Conservation (phyloP, 495 filamentous ascomycete species). For the Viridothelium virens region DNA sequence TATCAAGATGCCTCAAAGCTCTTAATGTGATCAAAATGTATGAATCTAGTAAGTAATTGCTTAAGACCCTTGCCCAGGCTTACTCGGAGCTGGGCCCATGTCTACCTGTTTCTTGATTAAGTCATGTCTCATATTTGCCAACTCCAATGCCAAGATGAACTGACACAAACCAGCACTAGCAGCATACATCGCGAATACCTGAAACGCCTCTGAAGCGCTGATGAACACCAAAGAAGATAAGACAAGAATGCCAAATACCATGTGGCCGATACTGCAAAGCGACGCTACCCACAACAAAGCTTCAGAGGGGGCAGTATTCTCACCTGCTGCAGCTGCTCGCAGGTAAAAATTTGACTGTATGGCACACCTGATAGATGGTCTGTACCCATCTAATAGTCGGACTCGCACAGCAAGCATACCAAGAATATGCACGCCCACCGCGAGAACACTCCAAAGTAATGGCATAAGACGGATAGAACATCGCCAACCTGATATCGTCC, state of each 20-base stretch:
- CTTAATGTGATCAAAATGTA: too few species aligned
- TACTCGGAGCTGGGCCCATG: too few species aligned
- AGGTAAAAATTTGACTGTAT: neutral
- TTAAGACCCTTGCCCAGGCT: too few species aligned
- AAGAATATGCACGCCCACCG: neutral
- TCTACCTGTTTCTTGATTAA: too few species aligned
- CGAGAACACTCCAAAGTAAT: neutral
- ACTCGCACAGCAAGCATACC: neutral
- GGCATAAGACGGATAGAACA: neutral
- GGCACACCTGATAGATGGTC: neutral
- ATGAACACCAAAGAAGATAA: slow-evolving; percentile 2
- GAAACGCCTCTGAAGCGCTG: neutral
- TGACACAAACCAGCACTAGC: neutral
- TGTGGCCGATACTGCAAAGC: neutral
- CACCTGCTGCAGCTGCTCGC: neutral
- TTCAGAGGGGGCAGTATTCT: neutral
- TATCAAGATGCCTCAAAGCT: too few species aligned
- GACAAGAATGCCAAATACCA: neutral
- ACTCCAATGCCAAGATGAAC: neutral
- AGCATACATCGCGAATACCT: neutral
- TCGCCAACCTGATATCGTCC: slow-evolving; percentile 2
- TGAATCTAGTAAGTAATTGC: too few species aligned
- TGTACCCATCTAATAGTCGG: neutral
- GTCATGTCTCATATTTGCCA: too few species aligned
- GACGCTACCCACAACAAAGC: neutral